Conservation (phyloP, 2,329 filamentous ascomycete genomes). For the Colletotrichum agaves region DNA sequence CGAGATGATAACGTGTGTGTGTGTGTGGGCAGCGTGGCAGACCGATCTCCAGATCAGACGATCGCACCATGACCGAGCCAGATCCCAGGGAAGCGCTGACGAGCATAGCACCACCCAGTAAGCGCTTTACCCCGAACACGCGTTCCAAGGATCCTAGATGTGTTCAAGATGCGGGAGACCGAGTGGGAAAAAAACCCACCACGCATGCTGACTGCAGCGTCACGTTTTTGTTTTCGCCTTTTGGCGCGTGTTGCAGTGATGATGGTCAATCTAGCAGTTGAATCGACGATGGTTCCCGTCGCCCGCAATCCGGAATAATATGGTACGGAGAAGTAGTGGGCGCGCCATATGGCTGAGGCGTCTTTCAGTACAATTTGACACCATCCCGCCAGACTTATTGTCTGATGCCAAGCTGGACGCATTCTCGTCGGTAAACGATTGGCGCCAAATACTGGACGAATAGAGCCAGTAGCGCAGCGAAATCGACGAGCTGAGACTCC, state of each 20-base stretch:
- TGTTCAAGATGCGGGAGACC: background rate
- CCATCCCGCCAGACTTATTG: too few relatives aligned
- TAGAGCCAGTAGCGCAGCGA: background rate
- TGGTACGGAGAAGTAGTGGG: too few relatives aligned
- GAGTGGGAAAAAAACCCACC: too few relatives aligned
- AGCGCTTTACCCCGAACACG: conserved; percentile 16
- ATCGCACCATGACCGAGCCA: conserved; percentile 32
- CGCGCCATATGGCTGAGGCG: too few relatives aligned
- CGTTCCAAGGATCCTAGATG: background rate
- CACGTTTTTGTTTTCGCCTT: too few relatives aligned
- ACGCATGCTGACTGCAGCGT: too few relatives aligned
- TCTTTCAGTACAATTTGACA: too few relatives aligned
- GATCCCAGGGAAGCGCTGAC: conserved; percentile 27
- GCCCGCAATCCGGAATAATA: too few relatives aligned
- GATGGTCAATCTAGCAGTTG: background rate
- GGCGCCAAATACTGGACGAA: background rate
- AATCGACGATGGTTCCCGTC: background rate
- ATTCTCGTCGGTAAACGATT: background rate
- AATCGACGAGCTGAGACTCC: conserved; percentile 1
- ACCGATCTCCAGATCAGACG: conserved; percentile 40
- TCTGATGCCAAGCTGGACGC: too few relatives aligned
- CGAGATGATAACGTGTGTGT: conserved; percentile 32
- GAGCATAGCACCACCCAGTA: conserved; percentile 2
- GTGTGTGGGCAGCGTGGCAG: conserved; percentile 32
- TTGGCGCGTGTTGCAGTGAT: too few relatives aligned